Conservation (phyloP, 305 asterid genomes). For the Solanum chacoense region DNA sequence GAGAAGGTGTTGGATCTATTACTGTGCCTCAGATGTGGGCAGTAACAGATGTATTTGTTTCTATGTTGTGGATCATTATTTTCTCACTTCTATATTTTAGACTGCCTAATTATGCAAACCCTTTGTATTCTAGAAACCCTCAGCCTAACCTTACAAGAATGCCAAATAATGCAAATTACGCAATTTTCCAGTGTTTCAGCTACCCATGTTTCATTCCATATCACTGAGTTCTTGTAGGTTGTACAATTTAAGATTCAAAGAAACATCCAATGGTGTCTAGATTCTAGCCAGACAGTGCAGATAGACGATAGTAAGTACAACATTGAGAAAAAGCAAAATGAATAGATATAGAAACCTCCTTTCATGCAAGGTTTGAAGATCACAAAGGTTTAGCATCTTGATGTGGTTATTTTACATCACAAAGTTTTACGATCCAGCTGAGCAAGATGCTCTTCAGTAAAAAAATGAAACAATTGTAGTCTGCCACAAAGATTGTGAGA, state of each 20-base stretch:
- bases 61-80: not conserved
- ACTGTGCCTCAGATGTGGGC: slow-evolving; percentile 36
- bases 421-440: not conserved
- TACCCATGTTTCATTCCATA: too few relatives aligned
- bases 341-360: not conserved
- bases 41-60: slow-evolving; percentile 8
- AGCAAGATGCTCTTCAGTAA: not conserved
- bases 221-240: too few relatives aligned
- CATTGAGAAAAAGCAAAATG: not conserved
- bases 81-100: too few relatives aligned
- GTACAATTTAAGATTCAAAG: not conserved
- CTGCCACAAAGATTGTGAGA: slow-evolving; percentile 1
- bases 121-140: too few relatives aligned
- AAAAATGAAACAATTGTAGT: not conserved
- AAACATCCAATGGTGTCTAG: not conserved
- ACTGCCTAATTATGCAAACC: too few relatives aligned
- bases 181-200: too few relatives aligned
- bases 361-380: not conserved
- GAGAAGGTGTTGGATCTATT: slow-evolving; percentile 22
- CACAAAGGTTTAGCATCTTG: not conserved
- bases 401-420: not conserved
- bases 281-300: not conserved
- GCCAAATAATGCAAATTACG: too few relatives aligned
- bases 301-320: not conserved
- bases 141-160: too few relatives aligned